Percentiles rank a stretch among this genome's conserved stretches.
Evolutionary conservation across 1,284 basidiomycete species (phyloP).

Genomic region (Austroboletus novae-zelandiae): DNA sequence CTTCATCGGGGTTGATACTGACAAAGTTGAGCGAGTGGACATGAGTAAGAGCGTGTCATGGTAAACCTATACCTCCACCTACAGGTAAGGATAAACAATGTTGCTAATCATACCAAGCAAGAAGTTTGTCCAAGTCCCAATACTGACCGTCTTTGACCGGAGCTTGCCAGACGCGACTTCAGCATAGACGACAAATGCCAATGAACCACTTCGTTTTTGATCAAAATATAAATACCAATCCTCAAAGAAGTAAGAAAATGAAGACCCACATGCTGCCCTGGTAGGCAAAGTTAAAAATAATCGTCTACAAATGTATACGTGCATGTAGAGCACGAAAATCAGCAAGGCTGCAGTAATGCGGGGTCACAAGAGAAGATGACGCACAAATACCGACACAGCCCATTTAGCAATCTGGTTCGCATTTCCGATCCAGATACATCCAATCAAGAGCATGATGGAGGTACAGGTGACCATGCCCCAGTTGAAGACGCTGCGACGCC

Average conservation of each 20-base stretch:
- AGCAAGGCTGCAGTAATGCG: not conserved
- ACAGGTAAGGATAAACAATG: slow-evolving; percentile 29
- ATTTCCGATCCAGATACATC: slow-evolving; percentile 27
- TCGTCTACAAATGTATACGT: slow-evolving; percentile 14
- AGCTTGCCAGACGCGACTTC: slow-evolving; percentile 31
- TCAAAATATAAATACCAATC: not conserved
- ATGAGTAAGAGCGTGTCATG: no score
- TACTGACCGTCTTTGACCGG: slow-evolving; percentile 31
- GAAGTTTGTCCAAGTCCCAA: slow-evolving; percentile 23
- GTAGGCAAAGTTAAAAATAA: slow-evolving; percentile 29
- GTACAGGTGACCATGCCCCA: slow-evolving; percentile 29
- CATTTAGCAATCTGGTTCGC: slow-evolving; percentile 14
- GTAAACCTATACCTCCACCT: slow-evolving; percentile 8
- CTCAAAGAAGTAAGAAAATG: not conserved
- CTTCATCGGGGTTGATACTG: slow-evolving; percentile 30
- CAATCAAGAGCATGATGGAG: slow-evolving; percentile 24
- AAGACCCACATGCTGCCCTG: slow-evolving; percentile 22
- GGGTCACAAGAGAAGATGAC: not conserved
- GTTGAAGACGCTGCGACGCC: slow-evolving; percentile 27
- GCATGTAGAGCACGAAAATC: not conserved
- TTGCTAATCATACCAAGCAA: slow-evolving; percentile 22
- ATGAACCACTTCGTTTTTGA: slow-evolving; percentile 19
- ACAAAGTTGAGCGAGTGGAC: not conserved
- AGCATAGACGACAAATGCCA: slow-evolving; percentile 29
- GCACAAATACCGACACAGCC: slow-evolving; percentile 25